Conservation (phyloP, 345 rosid species). For the Camelina sativa region DNA sequence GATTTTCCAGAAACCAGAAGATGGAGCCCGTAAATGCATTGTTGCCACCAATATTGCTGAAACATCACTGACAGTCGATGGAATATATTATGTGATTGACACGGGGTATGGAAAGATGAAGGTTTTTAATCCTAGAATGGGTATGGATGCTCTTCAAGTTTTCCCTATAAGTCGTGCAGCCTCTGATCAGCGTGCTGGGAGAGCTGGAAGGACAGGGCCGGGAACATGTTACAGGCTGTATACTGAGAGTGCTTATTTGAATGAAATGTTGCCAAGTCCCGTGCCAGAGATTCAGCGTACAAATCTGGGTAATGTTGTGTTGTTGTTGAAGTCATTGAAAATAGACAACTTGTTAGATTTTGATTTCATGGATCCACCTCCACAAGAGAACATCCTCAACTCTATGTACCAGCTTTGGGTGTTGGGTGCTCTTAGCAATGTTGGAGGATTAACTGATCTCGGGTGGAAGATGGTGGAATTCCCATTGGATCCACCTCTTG, state of each 20-base stretch:
- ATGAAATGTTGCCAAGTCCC: slow-evolving; percentile 87
- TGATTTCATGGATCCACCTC: slow-evolving; percentile 99
- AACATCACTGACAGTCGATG: slow-evolving; percentile 97
- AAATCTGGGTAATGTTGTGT: slow-evolving; percentile 92
- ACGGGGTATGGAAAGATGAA: slow-evolving; percentile 98
- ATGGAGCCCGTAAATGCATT: slow-evolving; percentile 96
- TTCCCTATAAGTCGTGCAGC: slow-evolving; percentile 98
- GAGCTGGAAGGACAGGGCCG: slow-evolving; percentile 99
- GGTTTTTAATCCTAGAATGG: slow-evolving; percentile 98
- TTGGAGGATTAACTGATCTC: slow-evolving; percentile 79
- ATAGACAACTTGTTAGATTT: slow-evolving; percentile 89
- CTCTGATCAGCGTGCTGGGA: slow-evolving; percentile 97
- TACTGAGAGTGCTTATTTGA: slow-evolving; percentile 87
- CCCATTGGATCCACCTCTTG: slow-evolving; percentile 96
- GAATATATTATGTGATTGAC: slow-evolving; percentile 89
- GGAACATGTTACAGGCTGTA: slow-evolving; percentile 96
- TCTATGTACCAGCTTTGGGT: slow-evolving; percentile 99
- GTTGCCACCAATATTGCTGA: slow-evolving; percentile 99
- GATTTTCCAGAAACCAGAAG: slow-evolving; percentile 92
- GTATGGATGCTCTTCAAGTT: slow-evolving; percentile 99
- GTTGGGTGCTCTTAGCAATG: slow-evolving; percentile 90
- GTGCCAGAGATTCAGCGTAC: slow-evolving; percentile 99
- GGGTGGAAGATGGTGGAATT: slow-evolving; percentile 99
- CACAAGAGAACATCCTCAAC: slow-evolving; percentile 95
- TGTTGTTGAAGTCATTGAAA: slow-evolving; percentile 91